Evolutionary conservation across 2,329 filamentous ascomycete genomes (phyloP).

Genomic region (Penicillium brevicompactum): DNA sequence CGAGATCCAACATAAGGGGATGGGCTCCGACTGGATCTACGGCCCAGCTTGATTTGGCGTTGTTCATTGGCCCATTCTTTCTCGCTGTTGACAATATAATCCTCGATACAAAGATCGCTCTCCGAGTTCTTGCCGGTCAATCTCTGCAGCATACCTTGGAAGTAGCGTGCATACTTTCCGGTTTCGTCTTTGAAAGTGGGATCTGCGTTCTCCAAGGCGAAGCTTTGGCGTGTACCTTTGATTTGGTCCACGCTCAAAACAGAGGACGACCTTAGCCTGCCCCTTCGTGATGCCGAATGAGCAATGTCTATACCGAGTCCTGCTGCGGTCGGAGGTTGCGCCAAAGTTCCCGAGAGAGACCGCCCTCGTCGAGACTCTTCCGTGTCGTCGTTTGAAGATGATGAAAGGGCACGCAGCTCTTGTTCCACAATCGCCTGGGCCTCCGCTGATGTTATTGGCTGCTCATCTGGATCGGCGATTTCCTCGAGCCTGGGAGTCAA

Average conservation of each 20-base stretch:
- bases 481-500: slow-evolving; percentile 26
- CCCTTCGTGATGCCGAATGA: background rate
- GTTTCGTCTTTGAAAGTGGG: slow-evolving; percentile 68
- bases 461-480: slow-evolving; percentile 31
- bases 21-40: slow-evolving; percentile 27
- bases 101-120: slow-evolving; percentile 63
- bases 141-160: slow-evolving; percentile 58
- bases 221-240: slow-evolving; percentile 32
- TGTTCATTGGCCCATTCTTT: slow-evolving; percentile 66
- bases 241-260: background rate
- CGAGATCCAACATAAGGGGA: background rate
- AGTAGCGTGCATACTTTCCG: slow-evolving; percentile 59
- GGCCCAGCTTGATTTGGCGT: slow-evolving; percentile 60
- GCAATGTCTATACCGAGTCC: background rate
- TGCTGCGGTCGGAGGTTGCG: background rate
- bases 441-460: background rate
- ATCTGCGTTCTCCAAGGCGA: slow-evolving; percentile 66
- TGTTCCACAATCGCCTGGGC: slow-evolving; percentile 12
- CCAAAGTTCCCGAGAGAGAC: background rate
- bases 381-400: background rate
- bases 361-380: background rate
- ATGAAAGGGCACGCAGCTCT: slow-evolving; percentile 35
- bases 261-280: background rate
- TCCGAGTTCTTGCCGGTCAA: slow-evolving; percentile 61
- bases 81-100: slow-evolving; percentile 66